Evolutionary conservation across 768 basidiomycete species (phyloP).

Genomic region (Pisolithus tinctorius): DNA sequence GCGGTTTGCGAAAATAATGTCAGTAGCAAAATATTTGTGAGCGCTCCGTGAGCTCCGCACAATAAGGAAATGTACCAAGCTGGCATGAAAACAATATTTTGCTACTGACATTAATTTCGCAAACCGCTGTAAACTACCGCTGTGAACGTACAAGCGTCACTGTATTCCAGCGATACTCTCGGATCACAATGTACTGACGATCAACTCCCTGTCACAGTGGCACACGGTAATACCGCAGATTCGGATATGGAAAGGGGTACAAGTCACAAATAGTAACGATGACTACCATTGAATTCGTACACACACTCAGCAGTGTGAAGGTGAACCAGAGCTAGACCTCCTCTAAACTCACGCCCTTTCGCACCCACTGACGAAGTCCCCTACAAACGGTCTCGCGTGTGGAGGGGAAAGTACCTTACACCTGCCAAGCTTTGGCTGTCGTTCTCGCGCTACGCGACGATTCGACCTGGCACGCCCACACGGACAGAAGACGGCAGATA

Average conservation of each 20-base stretch:
- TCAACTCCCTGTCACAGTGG: constrained; percentile 66
- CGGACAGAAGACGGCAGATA: constrained; percentile 31
- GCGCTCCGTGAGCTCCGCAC: too few species aligned
- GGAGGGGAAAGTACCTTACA: constrained; percentile 54
- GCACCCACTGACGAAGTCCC: constrained; percentile 75
- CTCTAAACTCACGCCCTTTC: constrained; percentile 75
- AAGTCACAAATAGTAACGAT: constrained; percentile 61
- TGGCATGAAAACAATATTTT: too few species aligned
- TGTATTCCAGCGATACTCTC: constrained; percentile 82
- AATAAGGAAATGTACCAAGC: too few species aligned
- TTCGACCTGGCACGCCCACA: constrained; percentile 44
- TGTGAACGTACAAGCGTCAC: constrained; percentile 18
- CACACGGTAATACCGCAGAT: constrained; percentile 63
- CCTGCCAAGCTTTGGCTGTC: constrained; percentile 42
- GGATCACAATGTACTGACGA: constrained; percentile 79
- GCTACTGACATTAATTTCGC: too few species aligned
- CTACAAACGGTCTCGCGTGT: constrained; percentile 54
- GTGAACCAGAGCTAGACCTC: constrained; percentile 87
- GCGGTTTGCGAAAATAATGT: too few species aligned
- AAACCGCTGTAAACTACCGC: constrained; percentile 66
- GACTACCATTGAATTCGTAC: constrained; percentile 89
- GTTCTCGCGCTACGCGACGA: constrained; percentile 64
- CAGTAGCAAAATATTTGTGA: too few species aligned
- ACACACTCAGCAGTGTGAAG: constrained; percentile 87
- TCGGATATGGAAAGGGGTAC: constrained; percentile 70